These are phyloP conservation scores for Dittrichia graveolens DNA, from an alignment of 129 eudicot genomes.

Conservation along the genomic window DNA sequence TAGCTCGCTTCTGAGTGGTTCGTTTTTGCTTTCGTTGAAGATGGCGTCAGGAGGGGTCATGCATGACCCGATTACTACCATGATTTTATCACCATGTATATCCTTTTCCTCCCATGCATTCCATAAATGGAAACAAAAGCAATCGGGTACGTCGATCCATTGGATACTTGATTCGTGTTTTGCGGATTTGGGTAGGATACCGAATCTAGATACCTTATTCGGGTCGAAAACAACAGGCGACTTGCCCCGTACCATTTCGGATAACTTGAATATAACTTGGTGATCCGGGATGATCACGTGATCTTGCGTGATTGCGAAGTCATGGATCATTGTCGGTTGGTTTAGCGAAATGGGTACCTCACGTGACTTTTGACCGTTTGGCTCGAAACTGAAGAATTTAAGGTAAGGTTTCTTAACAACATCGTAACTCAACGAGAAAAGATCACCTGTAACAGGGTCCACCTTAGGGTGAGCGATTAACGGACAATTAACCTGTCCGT, in stretches of 20 bases:
- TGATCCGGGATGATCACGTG: constrained; percentile 80
- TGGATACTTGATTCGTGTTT: constrained; percentile 40
- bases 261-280: constrained; percentile 71
- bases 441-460: constrained; percentile 71
- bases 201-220: constrained; percentile 65
- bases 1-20: constrained; percentile 37
- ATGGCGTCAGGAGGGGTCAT: constrained; percentile 69
- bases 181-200: constrained; percentile 48
- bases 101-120: constrained; percentile 71
- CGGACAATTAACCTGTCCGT: constrained; percentile 58
- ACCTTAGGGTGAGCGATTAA: constrained; percentile 83
- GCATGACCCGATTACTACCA: constrained; percentile 65
- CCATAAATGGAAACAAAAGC: constrained; percentile 74
- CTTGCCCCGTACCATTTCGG: constrained; percentile 68
- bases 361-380: constrained; percentile 55
- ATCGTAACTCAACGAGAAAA: constrained; percentile 57
- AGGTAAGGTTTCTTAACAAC: constrained; percentile 63
- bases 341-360: constrained; percentile 52
- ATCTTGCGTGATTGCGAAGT: constrained; percentile 68
- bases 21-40: constrained; percentile 34
- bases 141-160: constrained; percentile 67
- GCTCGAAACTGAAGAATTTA: constrained; percentile 55
- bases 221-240: constrained; percentile 65
- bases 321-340: constrained; percentile 83
- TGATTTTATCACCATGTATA: constrained; percentile 32